Percentiles rank a stretch among this genome's conserved stretches.
Conservation (phyloP, 2,329 filamentous ascomycete species). For the Diplocarpon mali region DNA sequence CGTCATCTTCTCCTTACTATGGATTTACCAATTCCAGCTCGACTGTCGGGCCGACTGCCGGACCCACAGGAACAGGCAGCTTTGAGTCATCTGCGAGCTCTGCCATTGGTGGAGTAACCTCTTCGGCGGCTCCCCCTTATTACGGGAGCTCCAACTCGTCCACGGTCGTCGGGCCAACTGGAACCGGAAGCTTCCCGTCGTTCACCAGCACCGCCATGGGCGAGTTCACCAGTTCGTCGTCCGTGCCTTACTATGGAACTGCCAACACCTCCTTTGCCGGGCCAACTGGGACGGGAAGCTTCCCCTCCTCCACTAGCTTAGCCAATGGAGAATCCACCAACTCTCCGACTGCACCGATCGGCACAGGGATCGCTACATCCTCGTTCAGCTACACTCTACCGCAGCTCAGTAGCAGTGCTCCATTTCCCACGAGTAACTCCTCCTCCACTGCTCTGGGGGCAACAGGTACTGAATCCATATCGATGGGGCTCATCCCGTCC, state of each 20-base stretch:
- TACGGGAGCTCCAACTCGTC: neutral
- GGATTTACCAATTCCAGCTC: neutral
- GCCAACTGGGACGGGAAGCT: constrained; percentile 4
- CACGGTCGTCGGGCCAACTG: neutral
- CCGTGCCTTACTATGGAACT: neutral
- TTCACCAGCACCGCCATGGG: neutral
- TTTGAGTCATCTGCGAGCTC: neutral
- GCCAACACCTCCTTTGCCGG: neutral
- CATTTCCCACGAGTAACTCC: neutral
- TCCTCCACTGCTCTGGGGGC: constrained; percentile 1
- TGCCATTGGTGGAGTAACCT: neutral
- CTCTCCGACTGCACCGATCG: neutral
- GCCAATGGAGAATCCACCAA: neutral
- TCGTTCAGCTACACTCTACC: neutral
- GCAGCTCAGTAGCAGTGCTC: neutral
- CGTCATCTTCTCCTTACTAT: neutral
- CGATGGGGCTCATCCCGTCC: neutral
- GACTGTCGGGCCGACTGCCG: neutral
- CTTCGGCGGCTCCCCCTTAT: neutral
- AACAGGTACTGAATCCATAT: constrained; percentile 1
- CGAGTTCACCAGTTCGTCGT: neutral
- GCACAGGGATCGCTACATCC: neutral
- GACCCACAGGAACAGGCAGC: constrained; percentile 4
- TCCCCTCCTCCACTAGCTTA: neutral
- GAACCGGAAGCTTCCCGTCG: constrained; percentile 1